These are phyloP conservation scores for Jatropha podagrica DNA, from an alignment of 441 rosid genomes.

Conservation along the genomic window DNA sequence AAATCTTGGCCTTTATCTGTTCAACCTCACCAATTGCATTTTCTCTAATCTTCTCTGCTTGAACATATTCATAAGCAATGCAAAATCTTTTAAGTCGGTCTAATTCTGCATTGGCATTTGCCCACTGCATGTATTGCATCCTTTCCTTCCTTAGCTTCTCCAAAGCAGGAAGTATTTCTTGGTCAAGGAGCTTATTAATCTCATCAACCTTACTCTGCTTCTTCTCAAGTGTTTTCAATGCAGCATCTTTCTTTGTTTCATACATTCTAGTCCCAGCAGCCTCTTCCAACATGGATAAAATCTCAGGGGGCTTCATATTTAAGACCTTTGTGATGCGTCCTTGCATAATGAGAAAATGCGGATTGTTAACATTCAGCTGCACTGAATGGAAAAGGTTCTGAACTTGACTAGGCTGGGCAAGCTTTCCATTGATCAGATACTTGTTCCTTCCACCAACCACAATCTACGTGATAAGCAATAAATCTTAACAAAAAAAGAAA, in stretches of 20 bases:
- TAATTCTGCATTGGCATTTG: slow-evolving; percentile 82
- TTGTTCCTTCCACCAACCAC: slow-evolving; percentile 98
- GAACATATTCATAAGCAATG: slow-evolving; percentile 83
- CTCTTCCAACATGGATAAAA: slow-evolving; percentile 99
- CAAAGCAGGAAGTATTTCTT: slow-evolving; percentile 89
- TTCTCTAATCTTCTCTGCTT: slow-evolving; percentile 81
- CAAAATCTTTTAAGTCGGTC: slow-evolving; percentile 91
- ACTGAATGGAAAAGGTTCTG: slow-evolving; percentile 98
- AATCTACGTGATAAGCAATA: slow-evolving; percentile 50
- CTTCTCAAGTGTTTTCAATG: slow-evolving; percentile 90
- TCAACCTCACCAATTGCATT: slow-evolving; percentile 65
- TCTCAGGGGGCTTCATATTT: slow-evolving; percentile 99
- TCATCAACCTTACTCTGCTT: slow-evolving; percentile 97
- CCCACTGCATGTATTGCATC: slow-evolving; percentile 96
- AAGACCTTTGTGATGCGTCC: slow-evolving; percentile 97
- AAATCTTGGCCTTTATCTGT: slow-evolving; percentile 51
- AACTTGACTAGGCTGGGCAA: slow-evolving; percentile 96
- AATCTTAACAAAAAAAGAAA: slow-evolving; percentile 7
- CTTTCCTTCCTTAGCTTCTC: slow-evolving; percentile 93
- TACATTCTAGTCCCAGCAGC: slow-evolving; percentile 99
- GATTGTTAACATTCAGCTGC: slow-evolving; percentile 97
- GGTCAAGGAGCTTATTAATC: slow-evolving; percentile 89
- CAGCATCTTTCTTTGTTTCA: slow-evolving; percentile 92
- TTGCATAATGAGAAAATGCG: slow-evolving; percentile 99
- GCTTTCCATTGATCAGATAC: slow-evolving; percentile 94